Conservation (phyloP, 345 rosid genomes). For the sweet orange (Citrus sinensis) region DNA sequence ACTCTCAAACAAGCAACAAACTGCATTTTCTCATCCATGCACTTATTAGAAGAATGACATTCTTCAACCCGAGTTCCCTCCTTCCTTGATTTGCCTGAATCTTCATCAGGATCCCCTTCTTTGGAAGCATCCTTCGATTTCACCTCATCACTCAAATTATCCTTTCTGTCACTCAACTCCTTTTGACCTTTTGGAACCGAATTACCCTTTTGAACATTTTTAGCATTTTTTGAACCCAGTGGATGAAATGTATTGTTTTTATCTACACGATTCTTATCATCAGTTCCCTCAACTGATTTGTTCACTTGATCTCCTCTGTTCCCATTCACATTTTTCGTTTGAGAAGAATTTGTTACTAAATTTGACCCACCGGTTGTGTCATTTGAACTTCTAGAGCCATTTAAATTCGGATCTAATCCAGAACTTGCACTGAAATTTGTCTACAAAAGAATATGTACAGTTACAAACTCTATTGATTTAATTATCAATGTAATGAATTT, state of each 20-base stretch:
- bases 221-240: slow-evolving; percentile 7
- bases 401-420: slow-evolving; percentile 21
- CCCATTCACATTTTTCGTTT: slow-evolving; percentile 9
- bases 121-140: slow-evolving; percentile 14
- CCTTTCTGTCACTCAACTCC: slow-evolving; percentile 8
- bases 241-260: background rate
- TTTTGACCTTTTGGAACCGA: slow-evolving; percentile 10
- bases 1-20: slow-evolving; percentile 79
- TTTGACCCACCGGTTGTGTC: slow-evolving; percentile 14
- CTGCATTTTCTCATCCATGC: slow-evolving; percentile 44
- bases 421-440: slow-evolving; percentile 17
- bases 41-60: slow-evolving; percentile 67
- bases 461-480: background rate
- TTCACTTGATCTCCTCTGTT: slow-evolving; percentile 5
- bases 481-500: background rate
- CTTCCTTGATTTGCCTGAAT: slow-evolving; percentile 18
- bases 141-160: background rate
- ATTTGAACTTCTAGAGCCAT: slow-evolving; percentile 14
- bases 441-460: slow-evolving; percentile 23
- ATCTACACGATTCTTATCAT: background rate
- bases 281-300: background rate
- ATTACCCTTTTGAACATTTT: background rate
- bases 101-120: slow-evolving; percentile 16
- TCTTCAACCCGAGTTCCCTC: slow-evolving; percentile 45
- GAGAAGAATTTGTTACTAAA: slow-evolving; percentile 17